Evolutionary conservation across 768 basidiomycete species (phyloP).

Genomic region (Rhodocollybia butyracea): DNA sequence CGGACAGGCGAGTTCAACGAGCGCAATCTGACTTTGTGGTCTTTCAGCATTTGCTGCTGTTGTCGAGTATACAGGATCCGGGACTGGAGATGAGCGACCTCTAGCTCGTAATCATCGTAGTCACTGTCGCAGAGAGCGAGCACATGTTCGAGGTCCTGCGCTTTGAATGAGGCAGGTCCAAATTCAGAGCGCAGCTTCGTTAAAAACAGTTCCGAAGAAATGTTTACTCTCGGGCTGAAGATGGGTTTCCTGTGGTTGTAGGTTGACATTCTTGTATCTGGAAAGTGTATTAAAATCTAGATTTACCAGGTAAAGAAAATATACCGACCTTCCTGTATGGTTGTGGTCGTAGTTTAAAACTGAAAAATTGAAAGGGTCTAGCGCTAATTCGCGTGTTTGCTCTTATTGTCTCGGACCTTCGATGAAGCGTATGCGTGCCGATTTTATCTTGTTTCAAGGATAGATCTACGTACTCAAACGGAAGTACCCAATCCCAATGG

Average conservation of each 20-base stretch:
- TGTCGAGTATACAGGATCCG: background rate
- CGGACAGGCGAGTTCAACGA: background rate
- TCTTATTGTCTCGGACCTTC: too few species aligned
- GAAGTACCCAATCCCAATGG: slow-evolving; percentile 69
- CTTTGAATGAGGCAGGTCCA: background rate
- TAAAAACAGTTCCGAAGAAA: background rate
- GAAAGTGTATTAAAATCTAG: too few species aligned
- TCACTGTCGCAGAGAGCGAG: background rate
- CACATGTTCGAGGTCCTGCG: background rate
- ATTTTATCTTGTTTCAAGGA: too few species aligned
- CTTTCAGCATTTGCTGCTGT: background rate
- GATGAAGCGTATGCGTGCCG: too few species aligned
- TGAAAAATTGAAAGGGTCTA: too few species aligned
- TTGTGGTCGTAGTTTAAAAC: too few species aligned
- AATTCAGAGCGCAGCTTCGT: background rate
- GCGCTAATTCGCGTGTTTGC: too few species aligned
- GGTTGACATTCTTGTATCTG: too few species aligned
- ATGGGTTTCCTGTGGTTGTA: too few species aligned
- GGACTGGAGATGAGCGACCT: background rate
- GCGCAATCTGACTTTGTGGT: background rate
- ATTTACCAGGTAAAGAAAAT: too few species aligned
- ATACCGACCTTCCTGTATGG: too few species aligned
- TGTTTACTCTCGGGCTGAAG: background rate
- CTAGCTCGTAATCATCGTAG: background rate
- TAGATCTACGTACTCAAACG: too few species aligned